A percentile compares a stretch with the other conserved stretches of the same genome.
Evolutionary conservation across 805 yeast genomes (phyloP).

Genomic region (Metschnikowia chrysomelidarum): DNA sequence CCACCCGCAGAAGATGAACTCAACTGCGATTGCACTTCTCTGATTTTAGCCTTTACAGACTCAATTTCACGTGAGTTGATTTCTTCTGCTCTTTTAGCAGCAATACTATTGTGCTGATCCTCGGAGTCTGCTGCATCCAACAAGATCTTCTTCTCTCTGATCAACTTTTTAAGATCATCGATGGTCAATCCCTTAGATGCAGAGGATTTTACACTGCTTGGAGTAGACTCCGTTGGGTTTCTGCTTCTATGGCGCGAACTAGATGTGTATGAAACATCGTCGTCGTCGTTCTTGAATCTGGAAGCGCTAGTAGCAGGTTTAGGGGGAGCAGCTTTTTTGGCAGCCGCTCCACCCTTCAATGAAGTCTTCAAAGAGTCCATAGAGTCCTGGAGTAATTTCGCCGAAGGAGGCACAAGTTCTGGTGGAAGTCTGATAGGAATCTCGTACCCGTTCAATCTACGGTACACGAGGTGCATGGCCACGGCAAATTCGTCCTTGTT

Average conservation of each 20-base stretch:
- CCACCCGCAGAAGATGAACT: constrained; percentile 27
- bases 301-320: constrained; percentile 29
- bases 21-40: constrained; percentile 41
- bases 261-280: constrained; percentile 63
- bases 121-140: constrained; percentile 70
- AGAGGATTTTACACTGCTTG: constrained; percentile 22
- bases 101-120: constrained; percentile 45
- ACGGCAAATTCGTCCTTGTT: constrained; percentile 91
- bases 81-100: constrained; percentile 34
- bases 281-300: constrained; percentile 72
- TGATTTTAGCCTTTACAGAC: constrained; percentile 59
- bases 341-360: constrained; percentile 38
- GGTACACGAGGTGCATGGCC: constrained; percentile 95
- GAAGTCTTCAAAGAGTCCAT: constrained; percentile 68
- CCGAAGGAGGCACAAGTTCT: constrained; percentile 85
- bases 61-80: constrained; percentile 58
- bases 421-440: constrained; percentile 82
- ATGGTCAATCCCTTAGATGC: constrained; percentile 41
- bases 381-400: constrained; percentile 68
- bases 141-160: constrained; percentile 69
- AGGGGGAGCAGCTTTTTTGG: constrained; percentile 19
- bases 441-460: constrained; percentile 85
- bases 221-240: constrained; percentile 20
- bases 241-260: constrained; percentile 58
- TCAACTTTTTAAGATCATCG: constrained; percentile 57